Percentiles rank a stretch among this genome's conserved stretches.
Conservation (phyloP, 345 rosid genomes). For the Eucalyptus sp. region DNA sequence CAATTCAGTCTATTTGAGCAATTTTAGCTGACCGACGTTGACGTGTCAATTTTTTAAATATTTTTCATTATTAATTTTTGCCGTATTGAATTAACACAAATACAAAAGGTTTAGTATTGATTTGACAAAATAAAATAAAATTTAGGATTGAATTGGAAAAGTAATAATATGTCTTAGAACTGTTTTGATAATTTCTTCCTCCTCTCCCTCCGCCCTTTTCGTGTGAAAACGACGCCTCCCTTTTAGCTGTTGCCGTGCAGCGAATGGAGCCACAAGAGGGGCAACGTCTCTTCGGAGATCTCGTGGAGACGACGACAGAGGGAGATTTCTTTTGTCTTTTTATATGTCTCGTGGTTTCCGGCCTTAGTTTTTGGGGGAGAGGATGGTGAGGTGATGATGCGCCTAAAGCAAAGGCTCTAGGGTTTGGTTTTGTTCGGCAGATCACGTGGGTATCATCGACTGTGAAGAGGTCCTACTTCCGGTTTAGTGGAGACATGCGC, state of each 20-base stretch:
- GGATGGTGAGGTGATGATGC: background rate
- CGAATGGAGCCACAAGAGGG: background rate
- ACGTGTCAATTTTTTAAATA: too few relatives aligned
- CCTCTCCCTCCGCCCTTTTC: background rate
- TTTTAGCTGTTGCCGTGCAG: background rate
- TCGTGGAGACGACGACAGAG: background rate
- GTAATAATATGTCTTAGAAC: too few relatives aligned
- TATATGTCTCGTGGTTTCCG: background rate
- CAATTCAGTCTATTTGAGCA: too few relatives aligned
- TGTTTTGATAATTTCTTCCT: too few relatives aligned
- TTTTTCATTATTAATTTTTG: too few relatives aligned
- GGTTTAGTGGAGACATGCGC: background rate
- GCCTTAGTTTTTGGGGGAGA: background rate
- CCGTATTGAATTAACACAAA: too few relatives aligned
- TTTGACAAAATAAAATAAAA: rapidly evolving
- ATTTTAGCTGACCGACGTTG: rapidly evolving
- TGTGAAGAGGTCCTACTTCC: background rate
- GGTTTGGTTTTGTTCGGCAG: background rate
- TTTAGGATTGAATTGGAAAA: too few relatives aligned
- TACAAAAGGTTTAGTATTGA: rapidly evolving
- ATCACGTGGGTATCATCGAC: background rate
- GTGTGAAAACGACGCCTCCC: background rate
- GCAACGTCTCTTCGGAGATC: background rate
- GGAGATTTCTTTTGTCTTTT: background rate
- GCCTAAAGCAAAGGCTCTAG: background rate